Percentiles rank a stretch among this genome's conserved stretches.
phyloP scores from a whole-genome alignment of 2,329 filamentous ascomycete genomes.

The Acephala macrosclerotiorum region DNA sequence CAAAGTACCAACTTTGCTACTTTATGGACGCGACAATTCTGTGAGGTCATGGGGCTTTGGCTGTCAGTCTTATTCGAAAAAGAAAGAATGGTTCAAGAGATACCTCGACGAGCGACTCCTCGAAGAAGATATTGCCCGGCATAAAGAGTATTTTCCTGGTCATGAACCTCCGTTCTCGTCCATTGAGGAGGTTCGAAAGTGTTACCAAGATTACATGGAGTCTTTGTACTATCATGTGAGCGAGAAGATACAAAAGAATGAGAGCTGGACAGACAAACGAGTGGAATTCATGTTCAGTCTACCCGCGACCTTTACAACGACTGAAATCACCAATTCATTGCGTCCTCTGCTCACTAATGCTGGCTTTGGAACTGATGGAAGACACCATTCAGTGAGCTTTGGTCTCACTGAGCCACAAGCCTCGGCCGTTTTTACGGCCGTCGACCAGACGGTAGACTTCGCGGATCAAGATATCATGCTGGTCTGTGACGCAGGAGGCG shows the following conservation, averaged over 20 bases:
- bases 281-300: constrained; percentile 23
- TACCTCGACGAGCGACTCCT: background rate
- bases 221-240: background rate
- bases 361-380: constrained; percentile 12
- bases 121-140: background rate
- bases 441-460: background rate
- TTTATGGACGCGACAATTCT: background rate
- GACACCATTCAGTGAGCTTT: constrained; percentile 7
- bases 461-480: constrained; percentile 10
- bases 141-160: background rate
- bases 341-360: constrained; percentile 1
- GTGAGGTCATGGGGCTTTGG: background rate
- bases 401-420: constrained; percentile 21
- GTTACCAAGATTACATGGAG: constrained; percentile 3
- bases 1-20: constrained; percentile 3
- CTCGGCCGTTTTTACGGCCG: constrained; percentile 15
- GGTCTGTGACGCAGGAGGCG: constrained; percentile 19
- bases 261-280: constrained; percentile 1
- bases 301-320: constrained; percentile 14
- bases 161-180: background rate
- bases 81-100: constrained; percentile 8
- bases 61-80: background rate
- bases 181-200: constrained; percentile 7
- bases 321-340: background rate
- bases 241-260: background rate